These are phyloP conservation scores for Crithidia thermophila DNA, from an alignment of 208 protist species.

Conservation along the genomic window DNA sequence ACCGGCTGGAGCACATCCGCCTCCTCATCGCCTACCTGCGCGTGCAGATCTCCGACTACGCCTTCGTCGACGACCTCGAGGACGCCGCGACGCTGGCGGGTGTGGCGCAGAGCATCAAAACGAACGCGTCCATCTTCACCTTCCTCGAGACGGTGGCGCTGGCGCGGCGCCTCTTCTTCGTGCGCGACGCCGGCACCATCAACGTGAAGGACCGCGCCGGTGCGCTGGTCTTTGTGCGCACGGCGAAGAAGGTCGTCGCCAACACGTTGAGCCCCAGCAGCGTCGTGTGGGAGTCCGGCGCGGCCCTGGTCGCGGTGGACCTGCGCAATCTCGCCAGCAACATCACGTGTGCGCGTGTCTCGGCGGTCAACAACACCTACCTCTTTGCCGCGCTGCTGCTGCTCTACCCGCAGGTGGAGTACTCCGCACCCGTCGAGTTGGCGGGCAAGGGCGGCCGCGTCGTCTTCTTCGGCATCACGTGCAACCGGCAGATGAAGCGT, in stretches of 20 bases:
- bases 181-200: slow-evolving; percentile 71
- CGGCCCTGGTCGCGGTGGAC: slow-evolving; percentile 65
- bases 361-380: slow-evolving; percentile 71
- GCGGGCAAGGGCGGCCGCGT: slow-evolving; percentile 47
- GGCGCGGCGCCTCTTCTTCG: slow-evolving; percentile 63
- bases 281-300: slow-evolving; percentile 68
- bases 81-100: slow-evolving; percentile 33
- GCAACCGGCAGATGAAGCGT: slow-evolving; percentile 90
- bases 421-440: slow-evolving; percentile 64
- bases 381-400: slow-evolving; percentile 82
- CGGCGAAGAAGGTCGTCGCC: slow-evolving; percentile 74
- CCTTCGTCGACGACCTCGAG: slow-evolving; percentile 72
- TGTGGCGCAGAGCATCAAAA: slow-evolving; percentile 40
- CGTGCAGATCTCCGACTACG: slow-evolving; percentile 84
- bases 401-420: slow-evolving; percentile 84
- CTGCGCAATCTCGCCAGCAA: slow-evolving; percentile 53
- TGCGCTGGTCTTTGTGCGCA: slow-evolving; percentile 86
- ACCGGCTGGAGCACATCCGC: slow-evolving; percentile 60
- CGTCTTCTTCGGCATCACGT: slow-evolving; percentile 85
- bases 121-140: slow-evolving; percentile 70
- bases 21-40: slow-evolving; percentile 68
- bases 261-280: slow-evolving; percentile 38
- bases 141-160: slow-evolving; percentile 67
- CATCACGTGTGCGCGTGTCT: slow-evolving; percentile 62
- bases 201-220: slow-evolving; percentile 63